Conservation (phyloP, 805 yeast species). For the Wickerhamiella dianesei region DNA sequence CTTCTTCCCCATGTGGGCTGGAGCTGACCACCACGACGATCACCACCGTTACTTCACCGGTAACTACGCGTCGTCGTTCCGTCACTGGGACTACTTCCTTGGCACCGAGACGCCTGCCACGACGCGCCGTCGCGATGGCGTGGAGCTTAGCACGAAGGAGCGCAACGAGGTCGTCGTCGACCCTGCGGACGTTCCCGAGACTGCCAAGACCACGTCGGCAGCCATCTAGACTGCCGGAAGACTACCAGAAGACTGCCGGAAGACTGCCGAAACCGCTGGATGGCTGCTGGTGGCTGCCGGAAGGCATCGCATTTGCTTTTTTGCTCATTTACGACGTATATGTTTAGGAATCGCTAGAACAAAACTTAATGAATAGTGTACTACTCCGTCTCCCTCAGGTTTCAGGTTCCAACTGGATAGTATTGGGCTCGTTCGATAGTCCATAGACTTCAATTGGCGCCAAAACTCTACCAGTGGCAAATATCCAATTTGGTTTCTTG, state of each 20-base stretch:
- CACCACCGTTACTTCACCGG: slow-evolving; percentile 95
- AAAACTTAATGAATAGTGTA: no score
- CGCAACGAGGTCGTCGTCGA: slow-evolving; percentile 19
- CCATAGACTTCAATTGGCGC: no score
- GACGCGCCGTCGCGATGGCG: slow-evolving; percentile 35
- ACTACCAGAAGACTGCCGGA: background rate
- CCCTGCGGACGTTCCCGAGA: slow-evolving; percentile 16
- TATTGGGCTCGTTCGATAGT: no score
- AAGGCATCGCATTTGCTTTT: no score
- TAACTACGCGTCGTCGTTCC: slow-evolving; percentile 84
- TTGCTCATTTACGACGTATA: background rate
- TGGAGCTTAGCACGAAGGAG: slow-evolving; percentile 19
- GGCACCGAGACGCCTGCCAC: slow-evolving; percentile 57
- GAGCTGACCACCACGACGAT: slow-evolving; percentile 95
- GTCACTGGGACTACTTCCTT: slow-evolving; percentile 86
- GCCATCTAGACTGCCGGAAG: slow-evolving; percentile 3
- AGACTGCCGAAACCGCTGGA: no score
- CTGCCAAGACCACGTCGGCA: slow-evolving; percentile 10
- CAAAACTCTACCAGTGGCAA: no score
- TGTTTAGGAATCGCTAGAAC: no score
- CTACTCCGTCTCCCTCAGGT: no score
- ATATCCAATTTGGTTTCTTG: no score
- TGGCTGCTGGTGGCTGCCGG: no score
- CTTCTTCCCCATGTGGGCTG: slow-evolving; percentile 93
- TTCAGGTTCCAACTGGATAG: no score